phyloP scores from a whole-genome alignment of 2,329 filamentous ascomycete genomes.

The Pestalotiopsis sp. region DNA sequence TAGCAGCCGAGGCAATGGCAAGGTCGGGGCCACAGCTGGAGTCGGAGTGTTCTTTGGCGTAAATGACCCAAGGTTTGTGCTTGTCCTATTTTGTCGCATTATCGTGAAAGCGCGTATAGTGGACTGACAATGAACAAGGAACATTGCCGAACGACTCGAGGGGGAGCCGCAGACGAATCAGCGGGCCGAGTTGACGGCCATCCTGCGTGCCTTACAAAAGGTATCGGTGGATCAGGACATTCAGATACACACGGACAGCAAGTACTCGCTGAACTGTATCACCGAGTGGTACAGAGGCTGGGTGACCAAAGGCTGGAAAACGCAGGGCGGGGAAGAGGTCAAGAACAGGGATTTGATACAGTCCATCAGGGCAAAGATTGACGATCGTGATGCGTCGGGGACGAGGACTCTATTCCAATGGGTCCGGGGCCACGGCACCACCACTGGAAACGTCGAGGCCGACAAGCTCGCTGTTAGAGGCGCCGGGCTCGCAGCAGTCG shows the following conservation, averaged over 20 bases:
- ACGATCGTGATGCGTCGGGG: constrained; percentile 64
- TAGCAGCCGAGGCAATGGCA: constrained; percentile 62
- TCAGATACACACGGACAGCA: constrained; percentile 84
- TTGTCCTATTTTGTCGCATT: constrained; percentile 6
- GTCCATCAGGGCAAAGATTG: constrained; percentile 70
- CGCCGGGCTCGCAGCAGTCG: constrained; percentile 38
- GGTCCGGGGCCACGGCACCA: constrained; percentile 82
- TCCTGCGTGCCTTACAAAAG: constrained; percentile 80
- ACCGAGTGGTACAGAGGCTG: constrained; percentile 82
- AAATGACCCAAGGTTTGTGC: constrained; percentile 53
- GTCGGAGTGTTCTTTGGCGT: constrained; percentile 66
- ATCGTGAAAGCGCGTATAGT: not conserved
- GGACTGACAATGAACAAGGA: constrained; percentile 37
- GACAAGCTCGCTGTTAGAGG: constrained; percentile 76
- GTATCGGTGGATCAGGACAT: constrained; percentile 69
- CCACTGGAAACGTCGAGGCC: constrained; percentile 78
- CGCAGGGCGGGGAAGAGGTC: constrained; percentile 68
- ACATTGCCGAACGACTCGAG: constrained; percentile 74
- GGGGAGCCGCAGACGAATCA: constrained; percentile 88
- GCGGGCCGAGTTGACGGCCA: constrained; percentile 89
- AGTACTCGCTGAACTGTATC: constrained; percentile 87
- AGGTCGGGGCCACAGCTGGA: constrained; percentile 56
- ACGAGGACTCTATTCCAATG: constrained; percentile 75
- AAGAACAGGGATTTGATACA: constrained; percentile 87
- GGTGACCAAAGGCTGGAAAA: constrained; percentile 78